phyloP scores from a whole-genome alignment of 2,329 filamentous ascomycete genomes.

The Tolypocladium ophioglossoides region DNA sequence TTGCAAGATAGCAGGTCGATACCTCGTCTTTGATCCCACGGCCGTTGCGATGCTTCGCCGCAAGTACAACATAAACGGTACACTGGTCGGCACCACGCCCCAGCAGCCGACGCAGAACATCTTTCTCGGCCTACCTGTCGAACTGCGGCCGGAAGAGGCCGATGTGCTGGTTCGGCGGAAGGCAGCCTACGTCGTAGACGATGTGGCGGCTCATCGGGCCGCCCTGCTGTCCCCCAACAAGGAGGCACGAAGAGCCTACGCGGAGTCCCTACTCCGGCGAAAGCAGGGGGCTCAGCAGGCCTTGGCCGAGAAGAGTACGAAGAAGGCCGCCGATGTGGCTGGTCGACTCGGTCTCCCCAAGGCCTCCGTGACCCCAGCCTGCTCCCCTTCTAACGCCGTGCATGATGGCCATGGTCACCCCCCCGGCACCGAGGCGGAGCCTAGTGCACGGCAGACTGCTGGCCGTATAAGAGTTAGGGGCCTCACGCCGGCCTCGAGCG shows the following conservation, averaged over 20 bases:
- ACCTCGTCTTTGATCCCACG: conserved; percentile 82
- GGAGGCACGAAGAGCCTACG: conserved; percentile 50
- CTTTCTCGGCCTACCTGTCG: conserved; percentile 78
- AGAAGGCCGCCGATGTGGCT: conserved; percentile 19
- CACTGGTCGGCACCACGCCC: conserved; percentile 77
- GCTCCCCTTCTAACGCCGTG: background rate
- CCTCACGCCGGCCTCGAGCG: conserved; percentile 26
- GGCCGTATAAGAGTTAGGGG: background rate
- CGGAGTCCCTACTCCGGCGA: conserved; percentile 41
- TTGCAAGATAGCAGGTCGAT: conserved; percentile 67
- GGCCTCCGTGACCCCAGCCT: background rate
- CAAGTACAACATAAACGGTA: conserved; percentile 73
- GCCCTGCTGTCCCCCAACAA: conserved; percentile 48
- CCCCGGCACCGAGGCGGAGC: background rate
- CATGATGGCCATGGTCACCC: background rate
- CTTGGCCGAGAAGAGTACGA: conserved; percentile 27
- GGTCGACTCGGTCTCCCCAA: conserved; percentile 7
- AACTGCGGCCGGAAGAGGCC: conserved; percentile 87
- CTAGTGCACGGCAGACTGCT: background rate
- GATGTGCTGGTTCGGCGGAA: conserved; percentile 67
- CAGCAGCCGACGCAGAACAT: conserved; percentile 93
- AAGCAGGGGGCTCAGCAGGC: conserved; percentile 30
- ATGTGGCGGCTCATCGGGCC: conserved; percentile 57
- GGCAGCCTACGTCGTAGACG: conserved; percentile 72
- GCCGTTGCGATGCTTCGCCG: conserved; percentile 69